Evolutionary conservation across 1,284 basidiomycete genomes (phyloP).

Genomic region (Pterulicium gracile): DNA sequence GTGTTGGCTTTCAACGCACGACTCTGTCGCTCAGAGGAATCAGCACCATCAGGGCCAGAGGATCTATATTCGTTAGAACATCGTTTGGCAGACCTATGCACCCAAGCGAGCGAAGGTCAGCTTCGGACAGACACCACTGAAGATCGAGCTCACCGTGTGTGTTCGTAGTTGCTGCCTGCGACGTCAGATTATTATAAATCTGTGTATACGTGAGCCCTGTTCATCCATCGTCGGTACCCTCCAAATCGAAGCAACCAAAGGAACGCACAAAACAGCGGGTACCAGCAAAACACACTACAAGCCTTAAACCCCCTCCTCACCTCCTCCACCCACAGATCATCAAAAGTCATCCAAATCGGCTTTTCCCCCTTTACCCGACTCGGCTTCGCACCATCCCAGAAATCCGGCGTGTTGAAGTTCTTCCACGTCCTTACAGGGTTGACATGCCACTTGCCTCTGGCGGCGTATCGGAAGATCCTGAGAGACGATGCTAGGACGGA

Average conservation of each 20-base stretch:
- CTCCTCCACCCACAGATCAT: conserved; percentile 78
- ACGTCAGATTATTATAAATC: conserved; percentile 70
- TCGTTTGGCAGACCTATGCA: conserved; percentile 54
- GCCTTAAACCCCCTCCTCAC: conserved; percentile 76
- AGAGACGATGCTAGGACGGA: conserved; percentile 55
- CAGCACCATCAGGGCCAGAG: conserved; percentile 63
- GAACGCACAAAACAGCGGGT: conserved; percentile 55
- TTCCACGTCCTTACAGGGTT: conserved; percentile 40
- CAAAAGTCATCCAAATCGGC: conserved; percentile 64
- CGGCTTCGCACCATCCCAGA: conserved; percentile 78
- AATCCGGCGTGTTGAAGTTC: conserved; percentile 47
- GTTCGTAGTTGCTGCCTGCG: conserved; percentile 64
- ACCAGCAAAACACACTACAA: conserved; percentile 76
- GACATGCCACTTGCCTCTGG: conserved; percentile 43
- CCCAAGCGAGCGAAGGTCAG: background rate
- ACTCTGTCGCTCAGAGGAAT: conserved; percentile 61
- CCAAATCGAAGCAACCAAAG: background rate
- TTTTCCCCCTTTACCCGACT: conserved; percentile 31
- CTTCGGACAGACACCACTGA: background rate
- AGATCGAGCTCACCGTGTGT: conserved; percentile 38
- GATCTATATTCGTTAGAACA: conserved; percentile 72
- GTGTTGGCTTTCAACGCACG: too few species aligned
- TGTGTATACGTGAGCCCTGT: conserved; percentile 70
- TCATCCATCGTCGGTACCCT: conserved; percentile 6
- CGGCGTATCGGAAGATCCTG: conserved; percentile 38